Evolutionary conservation across 257 asterid species (phyloP).

Genomic region (Euphrasia confusa): DNA sequence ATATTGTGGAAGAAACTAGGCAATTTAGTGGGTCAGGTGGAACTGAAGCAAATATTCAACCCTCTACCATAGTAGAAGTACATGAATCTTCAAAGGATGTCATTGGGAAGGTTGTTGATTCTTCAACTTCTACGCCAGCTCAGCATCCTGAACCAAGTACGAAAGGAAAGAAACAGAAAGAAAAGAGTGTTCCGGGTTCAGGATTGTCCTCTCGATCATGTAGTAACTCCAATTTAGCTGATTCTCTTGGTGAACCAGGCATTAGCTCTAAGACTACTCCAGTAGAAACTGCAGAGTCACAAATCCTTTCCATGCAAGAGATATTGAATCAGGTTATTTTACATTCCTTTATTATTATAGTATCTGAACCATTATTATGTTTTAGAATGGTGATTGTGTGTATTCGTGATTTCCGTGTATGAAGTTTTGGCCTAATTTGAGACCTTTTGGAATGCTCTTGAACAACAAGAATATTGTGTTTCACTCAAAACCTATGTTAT

Average conservation of each 20-base stretch:
- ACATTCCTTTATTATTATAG: neutral
- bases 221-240: slow-evolving; percentile 47
- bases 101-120: slow-evolving; percentile 40
- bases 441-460: slow-evolving; percentile 4
- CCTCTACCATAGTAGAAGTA: slow-evolving; percentile 39
- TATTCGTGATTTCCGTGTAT: neutral
- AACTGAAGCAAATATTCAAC: slow-evolving; percentile 38
- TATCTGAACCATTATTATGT: slow-evolving; percentile 6
- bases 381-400: slow-evolving; percentile 4
- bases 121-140: slow-evolving; percentile 33
- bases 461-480: neutral
- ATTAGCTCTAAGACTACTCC: slow-evolving; percentile 39
- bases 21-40: slow-evolving; percentile 47
- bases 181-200: slow-evolving; percentile 61
- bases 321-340: slow-evolving; percentile 68
- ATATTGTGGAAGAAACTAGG: slow-evolving; percentile 51
- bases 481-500: neutral
- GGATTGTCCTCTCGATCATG: slow-evolving; percentile 47
- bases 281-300: slow-evolving; percentile 44
- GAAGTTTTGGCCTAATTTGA: neutral
- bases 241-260: slow-evolving; percentile 57
- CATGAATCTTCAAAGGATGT: slow-evolving; percentile 44
- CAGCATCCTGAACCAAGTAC: slow-evolving; percentile 43
- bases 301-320: slow-evolving; percentile 71
- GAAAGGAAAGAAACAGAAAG: slow-evolving; percentile 77